These are phyloP conservation scores for Penicillium desertorum DNA, from an alignment of 495 filamentous ascomycete species.

Conservation along the genomic window DNA sequence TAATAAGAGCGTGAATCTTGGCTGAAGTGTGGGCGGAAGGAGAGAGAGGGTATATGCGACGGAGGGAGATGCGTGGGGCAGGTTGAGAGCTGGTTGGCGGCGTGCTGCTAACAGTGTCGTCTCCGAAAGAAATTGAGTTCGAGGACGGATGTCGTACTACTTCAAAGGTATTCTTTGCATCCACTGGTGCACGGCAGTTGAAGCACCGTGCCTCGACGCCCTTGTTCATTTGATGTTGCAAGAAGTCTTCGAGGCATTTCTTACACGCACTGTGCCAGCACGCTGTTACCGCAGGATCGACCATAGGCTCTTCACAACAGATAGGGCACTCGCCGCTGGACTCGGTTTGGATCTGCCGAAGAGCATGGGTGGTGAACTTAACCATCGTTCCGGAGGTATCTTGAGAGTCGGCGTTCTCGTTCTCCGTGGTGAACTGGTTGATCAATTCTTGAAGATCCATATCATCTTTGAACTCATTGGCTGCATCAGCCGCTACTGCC, in stretches of 20 bases:
- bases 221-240: slow-evolving; percentile 78
- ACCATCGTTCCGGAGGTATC: slow-evolving; percentile 31
- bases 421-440: slow-evolving; percentile 70
- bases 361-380: slow-evolving; percentile 79
- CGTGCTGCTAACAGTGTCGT: slow-evolving; percentile 36
- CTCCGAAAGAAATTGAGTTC: slow-evolving; percentile 27
- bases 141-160: slow-evolving; percentile 61
- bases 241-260: slow-evolving; percentile 81
- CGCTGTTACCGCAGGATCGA: slow-evolving; percentile 86
- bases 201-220: slow-evolving; percentile 77
- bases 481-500: slow-evolving; percentile 72
- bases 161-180: slow-evolving; percentile 83
- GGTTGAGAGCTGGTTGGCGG: slow-evolving; percentile 34
- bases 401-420: slow-evolving; percentile 55
- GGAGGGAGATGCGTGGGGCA: slow-evolving; percentile 70
- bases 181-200: slow-evolving; percentile 81
- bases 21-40: slow-evolving; percentile 62
- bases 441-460: slow-evolving; percentile 92
- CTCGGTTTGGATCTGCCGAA: slow-evolving; percentile 88
- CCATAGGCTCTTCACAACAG: slow-evolving; percentile 92
- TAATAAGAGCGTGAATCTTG: slow-evolving; percentile 79
- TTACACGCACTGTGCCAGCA: slow-evolving; percentile 98
- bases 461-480: slow-evolving; percentile 83
- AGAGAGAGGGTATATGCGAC: slow-evolving; percentile 72
- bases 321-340: slow-evolving; percentile 88